Evolutionary conservation across 495 filamentous ascomycete genomes (phyloP).

Genomic region (Rhypophila decipiens): DNA sequence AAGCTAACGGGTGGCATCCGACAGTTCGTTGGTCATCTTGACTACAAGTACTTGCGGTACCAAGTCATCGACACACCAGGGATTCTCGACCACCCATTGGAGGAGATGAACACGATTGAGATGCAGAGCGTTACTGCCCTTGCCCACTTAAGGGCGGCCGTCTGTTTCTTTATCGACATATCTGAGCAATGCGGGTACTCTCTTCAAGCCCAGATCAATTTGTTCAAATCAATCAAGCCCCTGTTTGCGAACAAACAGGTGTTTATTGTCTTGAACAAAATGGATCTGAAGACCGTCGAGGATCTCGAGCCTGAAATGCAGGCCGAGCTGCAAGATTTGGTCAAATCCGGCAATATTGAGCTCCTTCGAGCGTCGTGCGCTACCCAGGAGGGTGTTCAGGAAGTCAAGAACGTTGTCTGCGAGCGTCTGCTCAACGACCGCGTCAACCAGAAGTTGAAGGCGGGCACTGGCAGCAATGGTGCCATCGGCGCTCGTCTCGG

Average conservation of each 20-base stretch:
- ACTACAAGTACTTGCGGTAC: conserved; percentile 72
- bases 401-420: conserved; percentile 90
- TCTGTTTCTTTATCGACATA: conserved; percentile 97
- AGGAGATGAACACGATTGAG: conserved; percentile 99
- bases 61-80: conserved; percentile 77
- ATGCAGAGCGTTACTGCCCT: conserved; percentile 97
- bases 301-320: conserved; percentile 79
- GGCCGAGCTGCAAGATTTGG: conserved; percentile 67
- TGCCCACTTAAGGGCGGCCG: conserved; percentile 87
- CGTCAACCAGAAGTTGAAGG: conserved; percentile 91
- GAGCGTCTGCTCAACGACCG: conserved; percentile 87
- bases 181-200: conserved; percentile 97
- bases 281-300: conserved; percentile 81
- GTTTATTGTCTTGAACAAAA: conserved; percentile 97
- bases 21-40: conserved; percentile 98
- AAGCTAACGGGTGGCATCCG: too few species aligned
- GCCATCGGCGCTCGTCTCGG: conserved; percentile 69
- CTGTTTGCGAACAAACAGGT: conserved; percentile 96
- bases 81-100: conserved; percentile 93
- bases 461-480: conserved; percentile 68
- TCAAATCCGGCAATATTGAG: conserved; percentile 83
- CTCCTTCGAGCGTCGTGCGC: conserved; percentile 88
- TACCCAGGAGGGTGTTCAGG: conserved; percentile 87
- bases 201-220: conserved; percentile 78
- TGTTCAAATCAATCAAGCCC: conserved; percentile 93